Percentiles rank a stretch among this genome's conserved stretches.
Conservation (phyloP, 2,329 filamentous ascomycete genomes). For the Clarireedia homoeocarpa region DNA sequence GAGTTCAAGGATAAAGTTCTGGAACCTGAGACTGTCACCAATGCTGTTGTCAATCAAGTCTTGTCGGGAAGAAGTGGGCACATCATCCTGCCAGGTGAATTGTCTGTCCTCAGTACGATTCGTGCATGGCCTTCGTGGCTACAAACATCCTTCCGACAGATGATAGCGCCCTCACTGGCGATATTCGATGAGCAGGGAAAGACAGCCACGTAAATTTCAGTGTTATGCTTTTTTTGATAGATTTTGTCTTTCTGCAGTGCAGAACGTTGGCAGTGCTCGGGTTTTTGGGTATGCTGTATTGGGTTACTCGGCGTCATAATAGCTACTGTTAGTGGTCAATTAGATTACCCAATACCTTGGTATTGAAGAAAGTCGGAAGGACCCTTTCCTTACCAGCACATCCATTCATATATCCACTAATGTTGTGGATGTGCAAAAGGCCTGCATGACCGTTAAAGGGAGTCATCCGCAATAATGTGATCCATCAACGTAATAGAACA, state of each 20-base stretch:
- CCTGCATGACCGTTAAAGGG: neutral
- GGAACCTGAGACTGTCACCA: constrained; percentile 53
- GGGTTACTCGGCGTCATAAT: constrained; percentile 3
- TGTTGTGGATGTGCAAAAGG: neutral
- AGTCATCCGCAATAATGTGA: neutral
- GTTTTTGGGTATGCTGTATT: neutral
- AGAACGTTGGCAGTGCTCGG: neutral
- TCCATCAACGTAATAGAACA: neutral
- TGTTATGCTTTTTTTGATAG: neutral
- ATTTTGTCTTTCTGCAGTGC: neutral
- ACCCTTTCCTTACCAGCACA: neutral
- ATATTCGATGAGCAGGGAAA: neutral
- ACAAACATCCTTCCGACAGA: constrained; percentile 18
- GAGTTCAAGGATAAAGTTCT: constrained; percentile 44
- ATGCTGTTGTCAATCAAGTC: constrained; percentile 52
- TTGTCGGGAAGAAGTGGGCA: constrained; percentile 43
- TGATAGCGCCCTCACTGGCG: constrained; percentile 9
- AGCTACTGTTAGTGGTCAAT: neutral
- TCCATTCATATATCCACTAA: neutral
- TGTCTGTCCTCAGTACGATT: constrained; percentile 13
- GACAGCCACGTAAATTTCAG: constrained; percentile 3
- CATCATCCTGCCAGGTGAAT: constrained; percentile 41
- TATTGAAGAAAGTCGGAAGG: neutral
- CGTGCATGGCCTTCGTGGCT: constrained; percentile 25
- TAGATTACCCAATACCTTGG: neutral